Conservation (phyloP, 495 filamentous ascomycete genomes). For the Cercophora sp. region DNA sequence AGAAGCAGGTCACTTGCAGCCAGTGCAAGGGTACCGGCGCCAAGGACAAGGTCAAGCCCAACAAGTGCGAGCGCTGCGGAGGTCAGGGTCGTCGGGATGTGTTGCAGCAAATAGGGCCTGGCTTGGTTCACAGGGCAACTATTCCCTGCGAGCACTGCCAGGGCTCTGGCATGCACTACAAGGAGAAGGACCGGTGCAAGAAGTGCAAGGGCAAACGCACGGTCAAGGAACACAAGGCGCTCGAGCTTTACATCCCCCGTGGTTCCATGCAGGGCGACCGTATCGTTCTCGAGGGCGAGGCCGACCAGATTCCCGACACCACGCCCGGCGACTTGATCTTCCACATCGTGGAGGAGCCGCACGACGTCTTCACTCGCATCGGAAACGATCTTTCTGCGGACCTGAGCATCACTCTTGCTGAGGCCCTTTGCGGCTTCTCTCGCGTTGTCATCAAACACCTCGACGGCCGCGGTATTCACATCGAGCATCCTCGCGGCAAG, state of each 20-base stretch:
- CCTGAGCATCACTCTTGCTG: constrained; percentile 73
- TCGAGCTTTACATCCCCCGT: constrained; percentile 93
- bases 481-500: constrained; percentile 70
- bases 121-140: constrained; percentile 71
- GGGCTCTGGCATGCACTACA: constrained; percentile 76
- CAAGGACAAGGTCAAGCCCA: constrained; percentile 84
- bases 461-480: constrained; percentile 83
- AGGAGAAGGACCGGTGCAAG: constrained; percentile 94
- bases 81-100: constrained; percentile 70
- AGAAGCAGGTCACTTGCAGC: constrained; percentile 84
- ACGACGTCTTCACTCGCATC: constrained; percentile 72
- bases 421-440: constrained; percentile 84
- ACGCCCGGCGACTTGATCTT: constrained; percentile 93
- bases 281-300: constrained; percentile 89
- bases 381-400: constrained; percentile 80
- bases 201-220: constrained; percentile 93
- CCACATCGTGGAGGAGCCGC: constrained; percentile 73
- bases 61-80: constrained; percentile 77
- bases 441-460: constrained; percentile 89
- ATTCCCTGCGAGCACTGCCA: constrained; percentile 73
- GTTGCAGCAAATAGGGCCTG: constrained; percentile 72
- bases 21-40: constrained; percentile 86
- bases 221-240: constrained; percentile 76
- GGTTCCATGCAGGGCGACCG: constrained; percentile 84
- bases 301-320: constrained; percentile 87